These are phyloP conservation scores for Salvia hispanica DNA, from an alignment of 257 asterid species.

Conservation along the genomic window DNA sequence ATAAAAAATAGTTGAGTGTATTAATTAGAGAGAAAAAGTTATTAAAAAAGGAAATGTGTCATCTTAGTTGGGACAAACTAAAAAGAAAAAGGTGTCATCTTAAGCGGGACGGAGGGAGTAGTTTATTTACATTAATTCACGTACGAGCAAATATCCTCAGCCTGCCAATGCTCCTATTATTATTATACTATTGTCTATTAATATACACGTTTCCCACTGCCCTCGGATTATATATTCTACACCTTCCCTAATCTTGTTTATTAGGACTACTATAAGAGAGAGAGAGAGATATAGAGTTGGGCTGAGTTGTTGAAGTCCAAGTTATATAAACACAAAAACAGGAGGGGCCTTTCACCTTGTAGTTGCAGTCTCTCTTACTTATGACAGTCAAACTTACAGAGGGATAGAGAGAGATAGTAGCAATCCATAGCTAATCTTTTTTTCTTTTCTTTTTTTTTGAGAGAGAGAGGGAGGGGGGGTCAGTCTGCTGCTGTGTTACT, in stretches of 20 bases:
- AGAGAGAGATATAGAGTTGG: not conserved
- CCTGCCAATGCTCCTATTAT: not conserved
- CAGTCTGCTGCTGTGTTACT: conserved; percentile 11
- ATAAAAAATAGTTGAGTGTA: too few relatives aligned
- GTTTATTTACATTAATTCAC: not conserved
- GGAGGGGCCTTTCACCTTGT: conserved; percentile 38
- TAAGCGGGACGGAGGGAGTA: too few relatives aligned
- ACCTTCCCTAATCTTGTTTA: not conserved
- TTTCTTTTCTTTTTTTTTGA: conserved; percentile 18
- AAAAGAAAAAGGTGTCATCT: too few relatives aligned
- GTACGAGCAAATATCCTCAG: not conserved
- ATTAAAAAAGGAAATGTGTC: too few relatives aligned
- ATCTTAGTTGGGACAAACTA: too few relatives aligned
- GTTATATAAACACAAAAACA: conserved; percentile 29
- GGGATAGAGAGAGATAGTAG: conserved; percentile 31
- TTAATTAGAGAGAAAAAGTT: too few relatives aligned
- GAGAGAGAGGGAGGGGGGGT: conserved; percentile 24
- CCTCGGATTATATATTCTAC: not conserved
- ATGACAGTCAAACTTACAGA: conserved; percentile 47
- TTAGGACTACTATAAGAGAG: not conserved
- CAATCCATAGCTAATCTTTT: not conserved
- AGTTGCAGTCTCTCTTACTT: conserved; percentile 35
- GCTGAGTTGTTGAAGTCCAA: not conserved
- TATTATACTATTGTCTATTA: not conserved
- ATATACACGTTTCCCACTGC: conserved; percentile 5